A percentile compares a stretch with the other conserved stretches of the same genome.
Conservation (phyloP, 352 stramenopile species). For the Phytopythium oedochilum region DNA sequence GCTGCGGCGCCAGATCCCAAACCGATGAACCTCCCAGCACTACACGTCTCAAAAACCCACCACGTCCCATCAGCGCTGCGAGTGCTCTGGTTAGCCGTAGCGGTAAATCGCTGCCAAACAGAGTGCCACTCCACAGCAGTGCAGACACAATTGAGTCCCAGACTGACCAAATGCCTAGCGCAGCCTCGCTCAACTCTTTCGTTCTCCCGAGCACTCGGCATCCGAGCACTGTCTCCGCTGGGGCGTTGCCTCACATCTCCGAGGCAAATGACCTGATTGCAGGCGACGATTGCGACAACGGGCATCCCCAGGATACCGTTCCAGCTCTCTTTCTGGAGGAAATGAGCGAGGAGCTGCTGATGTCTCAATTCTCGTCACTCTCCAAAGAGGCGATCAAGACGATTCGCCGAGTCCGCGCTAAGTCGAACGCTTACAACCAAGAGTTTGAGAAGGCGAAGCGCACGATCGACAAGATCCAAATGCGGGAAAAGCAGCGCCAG, state of each 20-base stretch:
- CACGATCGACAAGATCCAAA: constrained; percentile 53
- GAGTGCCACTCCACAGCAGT: background rate
- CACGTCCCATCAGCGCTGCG: constrained; percentile 31
- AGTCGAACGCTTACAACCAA: constrained; percentile 50
- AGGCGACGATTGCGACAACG: constrained; percentile 3
- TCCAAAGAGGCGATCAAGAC: constrained; percentile 49
- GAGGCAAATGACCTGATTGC: constrained; percentile 11
- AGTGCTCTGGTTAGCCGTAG: constrained; percentile 9
- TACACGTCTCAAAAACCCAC: background rate
- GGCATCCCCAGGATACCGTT: background rate
- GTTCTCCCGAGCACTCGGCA: constrained; percentile 7
- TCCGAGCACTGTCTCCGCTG: constrained; percentile 10
- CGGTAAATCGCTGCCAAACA: background rate
- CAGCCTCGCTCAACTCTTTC: background rate
- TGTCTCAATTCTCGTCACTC: constrained; percentile 42
- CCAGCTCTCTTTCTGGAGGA: constrained; percentile 36
- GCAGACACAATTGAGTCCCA: background rate
- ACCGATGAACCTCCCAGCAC: background rate
- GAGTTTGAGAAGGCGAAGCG: constrained; percentile 48
- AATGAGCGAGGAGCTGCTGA: constrained; percentile 51
- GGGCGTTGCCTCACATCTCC: constrained; percentile 21
- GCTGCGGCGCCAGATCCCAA: constrained; percentile 1
- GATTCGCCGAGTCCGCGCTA: constrained; percentile 47
- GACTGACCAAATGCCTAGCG: background rate
- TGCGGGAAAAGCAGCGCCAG: constrained; percentile 29